Evolutionary conservation across 495 filamentous ascomycete genomes (phyloP).

Genomic region (Niebla homalea): DNA sequence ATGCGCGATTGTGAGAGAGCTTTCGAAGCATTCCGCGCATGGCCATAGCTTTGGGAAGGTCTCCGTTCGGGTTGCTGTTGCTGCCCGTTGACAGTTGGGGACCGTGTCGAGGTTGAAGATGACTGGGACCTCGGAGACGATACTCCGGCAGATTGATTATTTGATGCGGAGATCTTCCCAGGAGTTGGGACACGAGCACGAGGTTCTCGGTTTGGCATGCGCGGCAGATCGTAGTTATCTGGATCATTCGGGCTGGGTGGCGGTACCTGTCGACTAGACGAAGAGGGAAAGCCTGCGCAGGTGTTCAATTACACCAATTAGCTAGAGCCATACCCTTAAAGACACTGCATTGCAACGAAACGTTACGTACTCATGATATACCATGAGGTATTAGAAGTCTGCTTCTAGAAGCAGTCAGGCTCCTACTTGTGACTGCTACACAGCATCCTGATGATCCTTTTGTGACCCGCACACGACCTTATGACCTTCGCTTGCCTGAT

Average conservation of each 20-base stretch:
- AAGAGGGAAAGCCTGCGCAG: neutral
- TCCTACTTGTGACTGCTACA: no score
- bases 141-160: slow-evolving; percentile 27
- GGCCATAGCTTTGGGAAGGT: slow-evolving; percentile 61
- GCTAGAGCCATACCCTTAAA: no score
- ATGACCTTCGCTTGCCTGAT: no score
- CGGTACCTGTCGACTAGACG: neutral
- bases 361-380: no score
- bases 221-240: slow-evolving; percentile 5
- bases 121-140: slow-evolving; percentile 42
- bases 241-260: slow-evolving; percentile 3
- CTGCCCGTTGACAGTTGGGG: slow-evolving; percentile 34
- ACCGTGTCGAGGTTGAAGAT: slow-evolving; percentile 34
- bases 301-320: no score
- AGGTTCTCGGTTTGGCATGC: slow-evolving; percentile 14
- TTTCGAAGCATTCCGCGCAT: slow-evolving; percentile 88
- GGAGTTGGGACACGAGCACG: slow-evolving; percentile 27
- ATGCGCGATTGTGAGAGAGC: slow-evolving; percentile 94
- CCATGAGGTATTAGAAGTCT: no score
- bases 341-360: no score
- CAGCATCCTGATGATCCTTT: no score
- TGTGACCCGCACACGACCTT: no score
- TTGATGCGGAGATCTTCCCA: slow-evolving; percentile 27
- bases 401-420: no score
- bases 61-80: slow-evolving; percentile 46